A percentile compares a stretch with the other conserved stretches of the same genome.
Conservation (phyloP, 192 early-diverging fungal species). For the Gonapodya prolifera region DNA sequence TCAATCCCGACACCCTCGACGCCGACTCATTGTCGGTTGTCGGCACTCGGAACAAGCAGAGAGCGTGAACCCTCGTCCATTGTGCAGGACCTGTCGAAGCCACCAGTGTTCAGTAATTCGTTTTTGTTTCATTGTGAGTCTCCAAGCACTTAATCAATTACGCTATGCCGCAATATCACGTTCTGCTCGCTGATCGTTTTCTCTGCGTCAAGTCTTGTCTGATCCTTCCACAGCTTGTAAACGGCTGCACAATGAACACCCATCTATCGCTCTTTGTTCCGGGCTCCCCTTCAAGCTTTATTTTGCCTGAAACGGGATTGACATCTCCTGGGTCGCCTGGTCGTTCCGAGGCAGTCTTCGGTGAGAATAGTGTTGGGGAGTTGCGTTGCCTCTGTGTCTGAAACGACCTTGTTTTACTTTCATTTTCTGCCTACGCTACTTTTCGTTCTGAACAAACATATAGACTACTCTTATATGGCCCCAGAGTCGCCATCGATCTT, state of each 20-base stretch:
- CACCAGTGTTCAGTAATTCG: too few relatives aligned
- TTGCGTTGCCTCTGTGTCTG: neutral
- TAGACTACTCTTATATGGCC: neutral
- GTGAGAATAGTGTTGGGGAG: too few relatives aligned
- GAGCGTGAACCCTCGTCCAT: neutral
- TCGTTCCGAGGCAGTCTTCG: neutral
- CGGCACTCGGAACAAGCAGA: too few relatives aligned
- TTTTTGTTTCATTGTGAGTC: neutral
- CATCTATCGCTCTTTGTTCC: neutral
- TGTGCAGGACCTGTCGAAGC: too few relatives aligned
- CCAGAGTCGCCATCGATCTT: neutral
- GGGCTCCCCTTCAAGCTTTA: neutral
- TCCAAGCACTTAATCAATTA: too few relatives aligned
- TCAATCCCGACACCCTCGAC: too few relatives aligned
- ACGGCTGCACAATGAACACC: neutral
- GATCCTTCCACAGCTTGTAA: neutral
- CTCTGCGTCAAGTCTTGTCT: neutral
- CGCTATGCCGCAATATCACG: too few relatives aligned
- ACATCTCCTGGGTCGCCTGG: neutral
- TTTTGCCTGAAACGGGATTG: neutral
- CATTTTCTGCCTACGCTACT: neutral
- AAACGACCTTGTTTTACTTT: neutral
- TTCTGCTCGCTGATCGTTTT: neutral
- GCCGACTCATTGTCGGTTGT: too few relatives aligned
- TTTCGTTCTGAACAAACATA: neutral